A percentile compares a stretch with the other conserved stretches of the same genome.
phyloP scores from a whole-genome alignment of 2,329 filamentous ascomycete genomes.

The Thelonectria olida region DNA sequence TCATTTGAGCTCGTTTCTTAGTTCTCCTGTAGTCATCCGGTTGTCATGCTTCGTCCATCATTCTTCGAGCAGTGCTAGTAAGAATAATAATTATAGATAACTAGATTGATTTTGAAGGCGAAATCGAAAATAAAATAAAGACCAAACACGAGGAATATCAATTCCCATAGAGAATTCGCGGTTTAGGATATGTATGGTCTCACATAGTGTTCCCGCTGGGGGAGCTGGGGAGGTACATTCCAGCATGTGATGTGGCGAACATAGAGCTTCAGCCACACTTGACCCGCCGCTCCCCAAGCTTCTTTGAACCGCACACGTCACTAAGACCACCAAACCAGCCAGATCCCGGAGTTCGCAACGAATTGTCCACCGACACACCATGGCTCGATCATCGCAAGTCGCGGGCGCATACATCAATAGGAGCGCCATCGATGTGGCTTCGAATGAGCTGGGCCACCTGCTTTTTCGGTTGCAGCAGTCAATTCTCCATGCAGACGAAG shows the following conservation, averaged over 20 bases:
- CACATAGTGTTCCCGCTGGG: too few species aligned
- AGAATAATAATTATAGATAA: too few species aligned
- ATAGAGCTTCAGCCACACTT: conserved; percentile 38
- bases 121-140: too few species aligned
- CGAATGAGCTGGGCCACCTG: conserved; percentile 68
- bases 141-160: too few species aligned
- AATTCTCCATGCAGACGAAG: conserved; percentile 69
- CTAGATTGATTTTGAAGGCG: too few species aligned
- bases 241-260: conserved; percentile 36
- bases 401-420: conserved; percentile 19
- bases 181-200: too few species aligned
- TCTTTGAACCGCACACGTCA: conserved; percentile 41
- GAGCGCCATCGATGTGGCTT: conserved; percentile 41
- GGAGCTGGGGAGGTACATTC: not conserved
- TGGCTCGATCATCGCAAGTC: conserved; percentile 41
- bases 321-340: conserved; percentile 28
- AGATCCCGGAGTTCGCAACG: conserved; percentile 7
- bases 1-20: too few species aligned
- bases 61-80: too few species aligned
- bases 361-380: conserved; percentile 27
- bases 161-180: too few species aligned
- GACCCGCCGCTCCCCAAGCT: conserved; percentile 29
- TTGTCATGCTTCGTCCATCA: too few species aligned
- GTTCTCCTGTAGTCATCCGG: too few species aligned
- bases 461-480: conserved; percentile 72